Base-by-base conservation (phyloP, 495 filamentous ascomycete species). In the Neurospora sp. region DNA sequence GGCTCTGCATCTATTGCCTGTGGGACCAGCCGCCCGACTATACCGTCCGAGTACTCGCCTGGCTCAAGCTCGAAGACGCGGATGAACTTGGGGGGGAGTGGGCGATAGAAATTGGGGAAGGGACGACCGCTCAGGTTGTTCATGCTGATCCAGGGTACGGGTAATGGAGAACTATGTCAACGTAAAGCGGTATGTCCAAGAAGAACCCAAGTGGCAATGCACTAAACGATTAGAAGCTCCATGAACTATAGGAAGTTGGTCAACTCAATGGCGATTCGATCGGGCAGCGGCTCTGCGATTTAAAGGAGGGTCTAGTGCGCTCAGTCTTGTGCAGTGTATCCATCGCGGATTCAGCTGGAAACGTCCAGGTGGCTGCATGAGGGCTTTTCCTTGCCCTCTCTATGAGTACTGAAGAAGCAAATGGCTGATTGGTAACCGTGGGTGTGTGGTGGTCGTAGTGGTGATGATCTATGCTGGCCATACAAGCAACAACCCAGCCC, bases 21-120 rank as follows among this genome's bases (percentile, higher is more conserved):
- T 12, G 42, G 65, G 8, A 73, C 72, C 39, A 75, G 72, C 20
- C 72, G 71, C 7, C 74, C 74, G 39, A 70, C 40, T 38, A 75
- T 70, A 1, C 44, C 69, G 45, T 71, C 74, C 3, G 65, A 61
- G 61, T 68, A 61, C 17, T 68, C 48, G 40, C 74, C 74, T 1
- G 74, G 40, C 35, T 75, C 72, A 7, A 75, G 74, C 70, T 75
- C 72, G 20, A 75, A 72, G 69, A 75, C 72, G n/a, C 74, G 71
- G 40, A 69, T 73, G 61, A 69, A 42, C 5, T 39, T 69, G 0
- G 65, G 74, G 12, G 40, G 37, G 16, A 75, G 71, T 37, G 69
- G 53, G 40, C 65, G 70, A 37, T 73, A 75, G 69, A 69, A 73
- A 20, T 22, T 4, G 2, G 40, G 72, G 69, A 65, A 70, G 38